Evolutionary conservation across 768 basidiomycete species (phyloP).

Genomic region (Russula virescens): DNA sequence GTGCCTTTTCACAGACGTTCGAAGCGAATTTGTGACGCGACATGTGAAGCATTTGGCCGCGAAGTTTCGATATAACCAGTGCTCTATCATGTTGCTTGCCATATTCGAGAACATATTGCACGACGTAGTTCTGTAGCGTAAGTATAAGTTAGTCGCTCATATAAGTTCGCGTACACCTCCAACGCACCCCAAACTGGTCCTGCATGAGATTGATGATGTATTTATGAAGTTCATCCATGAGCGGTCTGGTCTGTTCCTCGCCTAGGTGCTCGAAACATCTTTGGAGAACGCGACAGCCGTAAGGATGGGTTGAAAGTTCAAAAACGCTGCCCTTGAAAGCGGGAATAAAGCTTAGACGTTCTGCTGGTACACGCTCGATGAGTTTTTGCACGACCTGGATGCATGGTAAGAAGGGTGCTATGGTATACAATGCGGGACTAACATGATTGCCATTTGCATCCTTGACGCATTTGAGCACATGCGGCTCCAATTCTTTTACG

Average conservation of each 20-base stretch:
- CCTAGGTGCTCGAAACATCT: constrained; percentile 85
- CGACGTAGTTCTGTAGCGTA: constrained; percentile 74
- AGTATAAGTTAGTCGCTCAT: constrained; percentile 24
- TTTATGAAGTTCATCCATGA: constrained; percentile 80
- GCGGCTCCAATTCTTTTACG: constrained; percentile 71
- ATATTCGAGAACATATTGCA: constrained; percentile 87
- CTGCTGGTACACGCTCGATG: constrained; percentile 71
- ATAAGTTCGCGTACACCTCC: background rate
- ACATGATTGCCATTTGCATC: constrained; percentile 96
- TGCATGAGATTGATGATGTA: constrained; percentile 70
- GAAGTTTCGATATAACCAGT: constrained; percentile 60
- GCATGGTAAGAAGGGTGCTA: constrained; percentile 8
- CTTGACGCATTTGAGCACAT: constrained; percentile 80
- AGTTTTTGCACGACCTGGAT: constrained; percentile 80
- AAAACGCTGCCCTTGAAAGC: constrained; percentile 73
- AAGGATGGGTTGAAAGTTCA: constrained; percentile 81
- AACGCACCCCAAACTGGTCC: constrained; percentile 82
- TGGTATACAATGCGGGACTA: constrained; percentile 27
- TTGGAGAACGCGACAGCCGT: constrained; percentile 93
- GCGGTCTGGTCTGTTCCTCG: constrained; percentile 53
- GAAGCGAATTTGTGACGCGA: constrained; percentile 90
- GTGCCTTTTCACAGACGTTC: constrained; percentile 91
- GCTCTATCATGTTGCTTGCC: constrained; percentile 65
- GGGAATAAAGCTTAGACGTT: constrained; percentile 69
- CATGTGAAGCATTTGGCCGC: constrained; percentile 73